Conservation (phyloP, 1,284 basidiomycete genomes). For the Sanguinoderma infundibulare region DNA sequence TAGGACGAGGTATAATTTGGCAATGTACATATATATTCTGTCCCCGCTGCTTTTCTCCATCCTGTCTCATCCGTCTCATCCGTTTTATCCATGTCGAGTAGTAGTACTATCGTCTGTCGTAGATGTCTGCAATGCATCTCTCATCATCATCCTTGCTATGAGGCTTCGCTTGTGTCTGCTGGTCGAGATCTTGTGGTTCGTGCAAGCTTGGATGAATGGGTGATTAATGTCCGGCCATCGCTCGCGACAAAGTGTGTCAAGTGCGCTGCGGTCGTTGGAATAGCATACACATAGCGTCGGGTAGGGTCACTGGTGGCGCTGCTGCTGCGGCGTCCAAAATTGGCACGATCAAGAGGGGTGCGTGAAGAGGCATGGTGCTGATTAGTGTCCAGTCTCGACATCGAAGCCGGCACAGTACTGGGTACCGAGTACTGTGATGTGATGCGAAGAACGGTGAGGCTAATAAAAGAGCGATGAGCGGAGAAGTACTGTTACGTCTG, state of each 20-base stretch:
- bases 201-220: not conserved
- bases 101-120: conserved; percentile 6
- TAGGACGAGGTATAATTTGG: conserved; percentile 27
- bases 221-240: not conserved
- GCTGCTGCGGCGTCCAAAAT: not conserved
- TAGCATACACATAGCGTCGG: too few relatives aligned
- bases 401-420: too few relatives aligned
- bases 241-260: too few relatives aligned
- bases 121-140: conserved; percentile 11
- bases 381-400: too few relatives aligned
- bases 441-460: not conserved
- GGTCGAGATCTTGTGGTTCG: not conserved
- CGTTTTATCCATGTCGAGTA: conserved; percentile 7
- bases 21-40: conserved; percentile 24
- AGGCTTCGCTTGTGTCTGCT: too few relatives aligned
- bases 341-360: not conserved
- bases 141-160: not conserved
- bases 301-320: too few relatives aligned
- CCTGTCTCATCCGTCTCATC: too few relatives aligned
- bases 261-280: too few relatives aligned
- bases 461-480: not conserved
- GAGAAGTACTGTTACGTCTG: too few relatives aligned
- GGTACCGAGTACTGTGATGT: too few relatives aligned
- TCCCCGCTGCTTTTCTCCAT: conserved; percentile 4
- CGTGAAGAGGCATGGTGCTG: too few relatives aligned